phyloP scores from a whole-genome alignment of 331 rosid species.

The Ulmus americana region DNA sequence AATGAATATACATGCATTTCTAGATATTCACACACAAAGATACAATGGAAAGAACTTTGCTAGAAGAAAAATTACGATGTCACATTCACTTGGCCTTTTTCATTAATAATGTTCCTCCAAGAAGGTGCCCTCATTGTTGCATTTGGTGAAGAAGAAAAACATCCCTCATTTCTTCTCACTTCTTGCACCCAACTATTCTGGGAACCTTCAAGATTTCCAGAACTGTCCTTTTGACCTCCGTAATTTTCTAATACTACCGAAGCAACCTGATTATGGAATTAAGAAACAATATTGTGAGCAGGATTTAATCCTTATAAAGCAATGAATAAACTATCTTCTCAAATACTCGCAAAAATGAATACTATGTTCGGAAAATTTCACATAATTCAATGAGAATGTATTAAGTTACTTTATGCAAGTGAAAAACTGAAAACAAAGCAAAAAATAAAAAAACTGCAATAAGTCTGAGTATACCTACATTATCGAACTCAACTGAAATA shows the following conservation, averaged over 20 bases:
- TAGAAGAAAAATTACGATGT: conserved; percentile 47
- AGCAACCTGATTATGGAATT: conserved; percentile 56
- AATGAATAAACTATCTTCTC: not conserved
- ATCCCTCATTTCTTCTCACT: conserved; percentile 40
- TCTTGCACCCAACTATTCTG: conserved; percentile 49
- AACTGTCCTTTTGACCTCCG: conserved; percentile 32
- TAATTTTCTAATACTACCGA: conserved; percentile 81
- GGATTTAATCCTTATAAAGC: conserved; percentile 6
- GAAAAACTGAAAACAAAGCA: conserved; percentile 9
- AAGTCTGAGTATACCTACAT: conserved; percentile 46
- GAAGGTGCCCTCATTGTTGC: conserved; percentile 41
- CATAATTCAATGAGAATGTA: not conserved
- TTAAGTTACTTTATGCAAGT: not conserved
- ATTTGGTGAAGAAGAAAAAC: conserved; percentile 42
- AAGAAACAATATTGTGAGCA: conserved; percentile 12
- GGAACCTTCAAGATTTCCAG: conserved; percentile 29
- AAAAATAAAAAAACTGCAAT: conserved; percentile 11
- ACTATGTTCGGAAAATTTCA: not conserved
- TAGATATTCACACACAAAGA: not conserved
- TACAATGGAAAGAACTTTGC: conserved; percentile 17
- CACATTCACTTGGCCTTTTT: conserved; percentile 55
- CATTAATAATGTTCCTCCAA: conserved; percentile 55
- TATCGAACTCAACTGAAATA: conserved; percentile 74
- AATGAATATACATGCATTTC: not conserved
- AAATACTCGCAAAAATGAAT: not conserved